Conservation (phyloP, 2,329 filamentous ascomycete species). For the Trichoderma sp. region DNA sequence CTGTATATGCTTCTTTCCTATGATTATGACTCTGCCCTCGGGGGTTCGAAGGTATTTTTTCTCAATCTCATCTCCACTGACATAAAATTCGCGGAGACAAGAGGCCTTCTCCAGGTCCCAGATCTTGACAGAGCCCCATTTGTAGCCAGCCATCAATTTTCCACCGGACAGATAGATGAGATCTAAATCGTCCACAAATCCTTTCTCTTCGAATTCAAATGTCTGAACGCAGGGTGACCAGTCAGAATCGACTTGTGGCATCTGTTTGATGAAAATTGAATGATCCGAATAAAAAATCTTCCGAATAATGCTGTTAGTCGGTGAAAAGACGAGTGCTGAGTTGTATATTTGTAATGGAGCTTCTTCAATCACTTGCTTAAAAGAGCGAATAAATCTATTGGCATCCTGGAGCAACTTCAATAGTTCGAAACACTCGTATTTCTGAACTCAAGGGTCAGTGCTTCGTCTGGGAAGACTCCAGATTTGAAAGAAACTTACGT, state of each 20-base stretch:
- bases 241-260: neutral
- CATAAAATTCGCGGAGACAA: too few relatives aligned
- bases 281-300: neutral
- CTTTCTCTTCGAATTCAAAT: too few relatives aligned
- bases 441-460: neutral
- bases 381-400: neutral
- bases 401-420: neutral
- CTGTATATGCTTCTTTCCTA: too few relatives aligned
- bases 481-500: neutral
- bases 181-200: too few relatives aligned
- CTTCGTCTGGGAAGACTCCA: too few relatives aligned
- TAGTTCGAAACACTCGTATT: accelerated
- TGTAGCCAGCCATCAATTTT: too few relatives aligned
- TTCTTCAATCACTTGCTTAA: neutral
- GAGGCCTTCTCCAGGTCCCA: too few relatives aligned
- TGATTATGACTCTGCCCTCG: too few relatives aligned
- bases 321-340: neutral
- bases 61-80: too few relatives aligned
- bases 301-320: neutral
- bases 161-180: too few relatives aligned
- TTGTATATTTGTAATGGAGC: neutral
- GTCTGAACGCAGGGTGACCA: neutral
- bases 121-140: too few relatives aligned
- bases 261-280: neutral
- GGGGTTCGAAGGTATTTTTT: too few relatives aligned